Evolutionary conservation across 768 basidiomycete species (phyloP), one percentile per base, ranked within the genome.

Genomic region (Hebeloma cylindrosporum): DNA sequence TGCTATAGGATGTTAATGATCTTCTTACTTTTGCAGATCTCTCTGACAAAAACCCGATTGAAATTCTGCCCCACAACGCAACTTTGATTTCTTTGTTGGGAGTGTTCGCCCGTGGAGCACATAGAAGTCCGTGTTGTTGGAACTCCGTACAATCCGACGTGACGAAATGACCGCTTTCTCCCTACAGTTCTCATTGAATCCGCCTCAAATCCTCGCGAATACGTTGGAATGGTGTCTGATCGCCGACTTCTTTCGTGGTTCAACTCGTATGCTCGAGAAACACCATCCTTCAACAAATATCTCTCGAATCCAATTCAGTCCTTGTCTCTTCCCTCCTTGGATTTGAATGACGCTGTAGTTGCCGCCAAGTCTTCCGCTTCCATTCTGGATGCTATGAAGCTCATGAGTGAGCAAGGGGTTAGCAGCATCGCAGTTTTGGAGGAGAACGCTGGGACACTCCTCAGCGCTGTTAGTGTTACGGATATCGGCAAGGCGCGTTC

Each of bases 381-480:
- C 14, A 83, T 90, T 18, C 67, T 90, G 38, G 84, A 88, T 60
- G 88, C 88, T 4, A 92, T 92, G 89, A 79, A 73, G 47, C 69
- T 86, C 21, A 90, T 92, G 88, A 88, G 86, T 54, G 86, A 88
- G 48, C 78, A 85, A 57, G 89, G 89, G 17, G 87, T 92, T 18
- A 89, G 88, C 58, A 89, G 85, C 54, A 72, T 90, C 33, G 89
- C 88, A 11, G 83, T 91, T 3, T 60, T 87, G 4, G 84, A 88
- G 34, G 82, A 83, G 36, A 80, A 79, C 22, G 71, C 61, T 2
- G 80, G 84, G 3, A 72, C 64, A 33, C 62, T 91, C 43, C 62
- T 87, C 43, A 87, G 88, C 47, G 85, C 86, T 2, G 81, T 90
- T 27, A 88, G 85, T 58, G 89, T 89, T 4, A 90, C 87, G 5